Evolutionary conservation across 768 basidiomycete species (phyloP), one percentile per base, ranked within the genome.

Genomic region (Amylocystis lapponica): DNA sequence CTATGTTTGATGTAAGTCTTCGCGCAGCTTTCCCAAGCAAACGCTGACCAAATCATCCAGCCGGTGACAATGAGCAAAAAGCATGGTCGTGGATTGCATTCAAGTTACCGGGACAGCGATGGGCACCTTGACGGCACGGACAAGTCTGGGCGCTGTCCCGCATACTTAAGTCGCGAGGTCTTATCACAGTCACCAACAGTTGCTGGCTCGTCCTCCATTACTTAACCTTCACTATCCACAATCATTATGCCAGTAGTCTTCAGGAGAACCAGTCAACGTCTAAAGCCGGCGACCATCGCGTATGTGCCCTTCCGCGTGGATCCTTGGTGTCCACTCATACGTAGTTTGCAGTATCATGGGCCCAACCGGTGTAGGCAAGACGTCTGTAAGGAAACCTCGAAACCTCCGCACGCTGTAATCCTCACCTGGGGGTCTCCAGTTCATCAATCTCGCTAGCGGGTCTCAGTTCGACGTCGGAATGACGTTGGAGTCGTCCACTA

Each of bases 381-480:
- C 54, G 2, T 44, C 47, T 13, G 56, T 58, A 35, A 22, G 56
- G 23, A 22, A 27, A 35, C 26, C 20, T 41, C 8, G 3, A 13
- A 14, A 16, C 10, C 10, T 39, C 25, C 30, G 4, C 17, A 23
- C 13, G 10, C 13, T 9, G 23, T 36, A n/a, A 10, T n/a, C 34
- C 5, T 27, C 5, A 36, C 13, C 23, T 34, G 16, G 32, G 4
- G 8, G 25, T 14, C 17, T 3, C 19, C 47, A 78, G 78, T 78
- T 80, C 42, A 73, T 79, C 55, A 79, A 79, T 48, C 52, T 27
- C 68, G 61, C 69, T 36, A 79, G 76, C 50, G 74, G 72, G 10
- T 74, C 74, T 9, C 54, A 63, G 30, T 52, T 79, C 17, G 61
- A 61, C 12, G 67, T 79, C 13, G 75, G 76, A 17, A 56, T 53